Evolutionary conservation across 345 rosid species (phyloP).

Genomic region (Gossypium mustelinum): DNA sequence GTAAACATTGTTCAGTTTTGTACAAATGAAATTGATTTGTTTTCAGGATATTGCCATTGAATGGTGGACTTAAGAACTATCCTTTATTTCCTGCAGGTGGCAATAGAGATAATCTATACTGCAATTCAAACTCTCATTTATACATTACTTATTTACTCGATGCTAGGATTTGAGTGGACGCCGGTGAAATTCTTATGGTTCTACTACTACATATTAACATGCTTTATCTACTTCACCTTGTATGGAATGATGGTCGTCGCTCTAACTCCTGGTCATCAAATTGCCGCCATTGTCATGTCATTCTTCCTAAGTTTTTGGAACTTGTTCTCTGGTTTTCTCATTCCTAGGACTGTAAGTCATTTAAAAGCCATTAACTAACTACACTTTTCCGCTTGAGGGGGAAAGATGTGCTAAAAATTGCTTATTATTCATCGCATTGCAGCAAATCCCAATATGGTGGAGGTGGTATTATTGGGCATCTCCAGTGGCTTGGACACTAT

Average conservation of each 20-base stretch:
- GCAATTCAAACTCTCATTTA: constrained; percentile 48
- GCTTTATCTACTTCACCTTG: constrained; percentile 61
- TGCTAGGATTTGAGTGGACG: constrained; percentile 72
- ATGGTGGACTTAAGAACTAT: background rate
- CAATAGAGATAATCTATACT: constrained; percentile 57
- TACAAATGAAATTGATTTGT: background rate
- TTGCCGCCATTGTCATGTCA: constrained; percentile 38
- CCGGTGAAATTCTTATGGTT: constrained; percentile 50
- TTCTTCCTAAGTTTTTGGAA: constrained; percentile 10
- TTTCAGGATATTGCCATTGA: background rate
- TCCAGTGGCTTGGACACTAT: constrained; percentile 9
- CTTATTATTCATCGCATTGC: constrained; percentile 10
- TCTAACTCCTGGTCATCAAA: constrained; percentile 63
- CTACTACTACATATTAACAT: constrained; percentile 50
- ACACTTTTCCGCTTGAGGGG: background rate
- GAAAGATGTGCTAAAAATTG: background rate
- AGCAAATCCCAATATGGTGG: constrained; percentile 83
- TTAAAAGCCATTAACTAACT: constrained; percentile 15
- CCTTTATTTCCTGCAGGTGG: constrained; percentile 44
- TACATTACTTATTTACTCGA: constrained; percentile 56
- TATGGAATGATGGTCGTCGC: constrained; percentile 26
- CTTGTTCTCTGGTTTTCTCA: constrained; percentile 9
- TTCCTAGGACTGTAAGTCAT: constrained; percentile 28
- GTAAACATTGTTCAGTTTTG: constrained; percentile 19
- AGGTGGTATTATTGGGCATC: constrained; percentile 12